These are phyloP conservation scores for Rhazya stricta DNA, from an alignment of 257 asterid species.

Conservation along the genomic window DNA sequence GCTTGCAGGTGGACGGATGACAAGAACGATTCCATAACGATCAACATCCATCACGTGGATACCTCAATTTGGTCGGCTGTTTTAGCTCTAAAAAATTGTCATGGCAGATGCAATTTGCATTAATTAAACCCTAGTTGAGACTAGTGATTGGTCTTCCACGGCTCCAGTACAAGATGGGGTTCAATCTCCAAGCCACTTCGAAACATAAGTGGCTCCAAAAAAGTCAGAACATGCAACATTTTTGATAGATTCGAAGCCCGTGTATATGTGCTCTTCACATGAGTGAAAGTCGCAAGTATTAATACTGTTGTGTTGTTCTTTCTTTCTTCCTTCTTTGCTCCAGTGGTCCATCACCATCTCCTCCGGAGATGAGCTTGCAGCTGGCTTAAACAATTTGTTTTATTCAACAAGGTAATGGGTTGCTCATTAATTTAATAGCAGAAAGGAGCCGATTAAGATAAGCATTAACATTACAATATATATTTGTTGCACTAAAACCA, in stretches of 20 bases:
- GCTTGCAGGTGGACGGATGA: slow-evolving; percentile 21
- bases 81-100: slow-evolving; percentile 25
- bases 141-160: slow-evolving; percentile 9
- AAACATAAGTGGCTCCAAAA: slow-evolving; percentile 17
- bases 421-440: slow-evolving; percentile 19
- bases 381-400: slow-evolving; percentile 8
- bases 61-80: slow-evolving; percentile 39
- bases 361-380: slow-evolving; percentile 20
- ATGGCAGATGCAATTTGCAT: slow-evolving; percentile 19
- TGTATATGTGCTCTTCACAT: slow-evolving; percentile 32
- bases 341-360: slow-evolving; percentile 22
- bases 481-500: slow-evolving; percentile 18
- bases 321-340: slow-evolving; percentile 12
- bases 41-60: slow-evolving; percentile 38
- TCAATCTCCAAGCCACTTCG: slow-evolving; percentile 15
- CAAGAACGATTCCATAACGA: slow-evolving; percentile 25
- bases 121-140: slow-evolving; percentile 24
- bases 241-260: slow-evolving; percentile 23
- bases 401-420: slow-evolving; percentile 25
- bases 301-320: background rate
- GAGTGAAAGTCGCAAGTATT: slow-evolving; percentile 5
- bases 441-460: slow-evolving; percentile 27
- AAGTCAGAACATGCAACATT: slow-evolving; percentile 26
- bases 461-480: slow-evolving; percentile 18
- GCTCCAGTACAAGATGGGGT: slow-evolving; percentile 5